Base-by-base conservation (phyloP, 2,329 filamentous ascomycete genomes). In the Arthroderma sp. region DNA sequence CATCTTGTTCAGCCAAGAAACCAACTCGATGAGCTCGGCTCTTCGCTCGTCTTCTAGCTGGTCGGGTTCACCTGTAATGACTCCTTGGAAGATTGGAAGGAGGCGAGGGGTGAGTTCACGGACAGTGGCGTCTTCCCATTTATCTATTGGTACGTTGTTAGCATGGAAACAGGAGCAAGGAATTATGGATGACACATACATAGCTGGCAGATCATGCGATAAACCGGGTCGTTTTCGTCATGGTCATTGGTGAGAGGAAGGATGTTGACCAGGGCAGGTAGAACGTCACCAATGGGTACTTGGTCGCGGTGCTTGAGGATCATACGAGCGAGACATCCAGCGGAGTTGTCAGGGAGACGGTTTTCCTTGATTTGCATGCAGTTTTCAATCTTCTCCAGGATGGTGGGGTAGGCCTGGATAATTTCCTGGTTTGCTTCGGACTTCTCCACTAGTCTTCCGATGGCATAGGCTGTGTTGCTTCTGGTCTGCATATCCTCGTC, bases 171-270 rank as follows among this genome's bases (percentile, higher is more conserved):
- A 6, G 27, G 31, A 36, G 10, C 30, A 28, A 31, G 4, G 9
- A 29, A 48, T 27, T 36, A 27, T 8, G 41, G 31, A 30, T 29
- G 32, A 27, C 31, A 75, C 79, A 71, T 72, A 83, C 78, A 95
- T 52, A 96, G 75, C 64, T 83, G 80, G 64, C 85, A 81, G 57
- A 98, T 81, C 77, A 88, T 93, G 62, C 83, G 77, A 68, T 83
- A 98, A 48, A 96, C 80, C 6, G 91, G 87, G 57, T 85, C 85
- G 67, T 98, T 96, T 76, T 96, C 91, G 66, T 95, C 87, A 56
- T 78, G 96, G 63, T 96, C 91, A 61, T 94, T 88, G 64, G 84
- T 85, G 50, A 96, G 73, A 6, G 91, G 91, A 33, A 96, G 75
- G 29, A 88, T 75, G 49, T 77, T 75, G 46, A 93, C 75, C 29